Evolutionary conservation across 75 land plant species (phyloP).

Genomic region (Cunninghamia lanceolata): DNA sequence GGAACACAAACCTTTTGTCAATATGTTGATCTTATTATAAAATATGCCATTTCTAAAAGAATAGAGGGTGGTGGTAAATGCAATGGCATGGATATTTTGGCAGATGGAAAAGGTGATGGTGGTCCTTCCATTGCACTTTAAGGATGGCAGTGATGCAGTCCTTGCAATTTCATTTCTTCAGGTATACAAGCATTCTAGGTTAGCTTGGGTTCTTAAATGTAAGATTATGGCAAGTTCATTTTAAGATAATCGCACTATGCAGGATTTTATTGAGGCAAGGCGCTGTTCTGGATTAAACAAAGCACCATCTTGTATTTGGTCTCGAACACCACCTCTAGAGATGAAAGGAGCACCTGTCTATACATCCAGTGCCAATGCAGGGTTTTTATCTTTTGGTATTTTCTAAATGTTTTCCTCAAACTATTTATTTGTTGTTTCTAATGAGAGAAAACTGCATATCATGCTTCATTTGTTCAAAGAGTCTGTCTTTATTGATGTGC

Average conservation of each 20-base stretch:
- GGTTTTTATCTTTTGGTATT: slow-evolving; percentile 96
- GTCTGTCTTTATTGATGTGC: neutral
- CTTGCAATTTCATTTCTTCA: slow-evolving; percentile 94
- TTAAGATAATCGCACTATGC: neutral
- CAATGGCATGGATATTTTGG: slow-evolving; percentile 10
- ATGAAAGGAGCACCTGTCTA: slow-evolving; percentile 65
- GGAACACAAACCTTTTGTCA: neutral
- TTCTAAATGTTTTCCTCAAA: neutral
- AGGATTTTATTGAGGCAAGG: slow-evolving; percentile 98
- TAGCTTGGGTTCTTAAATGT: neutral
- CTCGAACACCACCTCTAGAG: slow-evolving; percentile 76
- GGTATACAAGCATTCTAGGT: slow-evolving; percentile 35
- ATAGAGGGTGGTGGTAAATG: neutral
- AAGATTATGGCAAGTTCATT: neutral
- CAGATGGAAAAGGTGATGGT: slow-evolving; percentile 92
- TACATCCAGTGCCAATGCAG: slow-evolving; percentile 84
- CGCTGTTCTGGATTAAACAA: slow-evolving; percentile 71
- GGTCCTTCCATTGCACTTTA: slow-evolving; percentile 91
- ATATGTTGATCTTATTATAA: neutral
- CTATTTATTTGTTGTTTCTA: neutral
- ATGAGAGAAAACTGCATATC: neutral
- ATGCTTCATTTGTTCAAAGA: neutral
- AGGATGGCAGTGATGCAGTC: slow-evolving; percentile 76
- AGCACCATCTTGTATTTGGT: slow-evolving; percentile 91
- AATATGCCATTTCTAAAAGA: neutral